Evolutionary conservation across 768 basidiomycete genomes (phyloP), one percentile per base, ranked within the genome.

Genomic region (Lactarius psammicola): DNA sequence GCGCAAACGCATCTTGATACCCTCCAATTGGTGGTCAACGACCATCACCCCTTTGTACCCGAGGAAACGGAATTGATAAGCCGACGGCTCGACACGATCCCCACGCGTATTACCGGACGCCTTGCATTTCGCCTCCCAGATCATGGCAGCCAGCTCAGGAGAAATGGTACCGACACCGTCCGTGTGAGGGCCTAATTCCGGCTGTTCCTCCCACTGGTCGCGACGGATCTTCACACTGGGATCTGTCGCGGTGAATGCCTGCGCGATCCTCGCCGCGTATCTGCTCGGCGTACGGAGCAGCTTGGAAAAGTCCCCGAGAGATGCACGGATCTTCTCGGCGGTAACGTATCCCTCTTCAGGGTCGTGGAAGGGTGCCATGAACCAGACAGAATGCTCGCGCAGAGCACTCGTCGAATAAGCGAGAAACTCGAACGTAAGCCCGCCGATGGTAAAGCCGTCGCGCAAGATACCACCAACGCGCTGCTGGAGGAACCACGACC

Each of bases 91-190:
- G 7, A 66, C 61, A 2, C 60, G 65, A 2, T 33, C 5, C 28
- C 10, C 18, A 11, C 28, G 56, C 26, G 15, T 4, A 1, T 44
- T 26, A 23, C 36, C 64, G 30, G 59, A 80, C n/a, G 73, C 79
- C 17, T 74, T 72, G 61, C 86, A 85, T 18, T 87, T 73, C 4
- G 77, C 78, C 15, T 71, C 66, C 86, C 87, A 92, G 36, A 94
- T 88, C 69, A 72, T 76, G 46, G 85, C 73, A 0, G 80, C 84
- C 4, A 94, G 77, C 28, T 78, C 76, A 23, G 76, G 75, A 1
- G 90, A 89, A 57, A 94, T 90, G 0, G 90, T 91, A 1, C 92
- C 92, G 13, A 89, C 85, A 33, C 92, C 92, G 63, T 94, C 92
- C 0, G 92, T 93, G 72, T 86, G 87, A 28, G 80, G 65, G 66